Base-by-base conservation (phyloP, 306 rosid species). In the Lotus japonicus region DNA sequence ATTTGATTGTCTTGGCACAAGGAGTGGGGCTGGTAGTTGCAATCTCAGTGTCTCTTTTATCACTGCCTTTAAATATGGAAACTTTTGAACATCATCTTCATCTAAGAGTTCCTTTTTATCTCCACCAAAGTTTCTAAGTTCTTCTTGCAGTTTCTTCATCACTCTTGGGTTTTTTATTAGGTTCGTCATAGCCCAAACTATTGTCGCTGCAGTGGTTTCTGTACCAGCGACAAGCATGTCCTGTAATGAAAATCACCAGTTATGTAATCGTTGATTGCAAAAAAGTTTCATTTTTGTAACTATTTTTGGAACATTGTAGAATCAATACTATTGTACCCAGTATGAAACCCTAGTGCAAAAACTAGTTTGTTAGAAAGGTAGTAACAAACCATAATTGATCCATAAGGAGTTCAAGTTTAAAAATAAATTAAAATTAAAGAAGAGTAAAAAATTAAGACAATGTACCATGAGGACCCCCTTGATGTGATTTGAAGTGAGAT, bases 21-120 rank as follows among this genome's bases (percentile, higher is more conserved):
- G 63, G 5, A 75, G 10, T 26, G 64, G 42, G 1, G 1, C 4
- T 15, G 68, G 59, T 7, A 19, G 54, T 12, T 66, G 2, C 45
- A 78, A 49, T 60, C 82, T 78, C 3, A 78, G 0, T 26, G 74
- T 63, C 41, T 74, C 80, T 56, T 71, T 78, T 31, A 78, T 41
- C 16, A 58, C 16, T 2, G 70, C 70, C 26, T 74, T 69, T 0
- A 80, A 19, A 49, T 80, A 80, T 0, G 31, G 1, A 35, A 50
- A 57, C 7, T 57, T 68, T 33, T 74, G 19, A 11, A 65, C 28
- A 45, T 78, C 74, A 14, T 49, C 62, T 63, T 49, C 82, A 46
- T 48, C 48, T 15, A 59, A 3, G 12, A 66, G 51, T 9, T 53
- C 41, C 12, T 41, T 39, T 4, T 15, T 11, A 2, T 17, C 63